Evolutionary conservation across 805 yeast species (phyloP), one percentile per base, ranked within the genome.

Genomic region (Wickerhamomyces silvicola): DNA sequence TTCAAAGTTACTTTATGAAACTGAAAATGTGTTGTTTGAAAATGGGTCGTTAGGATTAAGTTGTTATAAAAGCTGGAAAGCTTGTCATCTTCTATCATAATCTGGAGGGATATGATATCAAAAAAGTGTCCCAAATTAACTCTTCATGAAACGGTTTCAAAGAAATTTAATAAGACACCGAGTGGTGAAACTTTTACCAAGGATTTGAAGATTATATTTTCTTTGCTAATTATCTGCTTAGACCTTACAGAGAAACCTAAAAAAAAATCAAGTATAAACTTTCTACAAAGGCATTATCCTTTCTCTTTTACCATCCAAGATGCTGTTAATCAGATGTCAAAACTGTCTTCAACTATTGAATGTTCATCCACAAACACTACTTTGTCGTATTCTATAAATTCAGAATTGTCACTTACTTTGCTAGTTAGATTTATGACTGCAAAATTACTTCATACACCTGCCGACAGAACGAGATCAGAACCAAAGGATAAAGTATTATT

Each of bases 381-480:
- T 4, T 65, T 79, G 3, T 64, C 75, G 0, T 81, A 78, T 44
- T 54, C 62, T 5, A 72, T 81, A 20, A 71, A 67, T 33, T 53
- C 63, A 0, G 72, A 67, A 5, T 50, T 75, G 28, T 82, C 79
- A 0, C 30, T 45, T 5, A 59, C 61, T 1, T 50, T 81, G 10
- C 33, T 82, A 4, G 57, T 57, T 21, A 54, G 60, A 17, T 81
- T 79, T 46, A 75, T 72, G 64, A 60, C 61, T 2, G 80, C 84
- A 0, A 76, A 74, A 40, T 56, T 85, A 2, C 43, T 86, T 8
- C 95, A 86, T 50, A 71, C 74, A 10, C 95, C 95, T 0, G 71
- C 73, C 3, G 87, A 81, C 40, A 61, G 90, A 45, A 85, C 95
- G 0, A 52, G 81, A 26, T 41, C 51, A 10, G 58, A 52, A 25